A percentile compares a stretch with the other conserved stretches of the same genome.
Conservation (phyloP, 805 yeast genomes). For the Candida cerambycidarum region DNA sequence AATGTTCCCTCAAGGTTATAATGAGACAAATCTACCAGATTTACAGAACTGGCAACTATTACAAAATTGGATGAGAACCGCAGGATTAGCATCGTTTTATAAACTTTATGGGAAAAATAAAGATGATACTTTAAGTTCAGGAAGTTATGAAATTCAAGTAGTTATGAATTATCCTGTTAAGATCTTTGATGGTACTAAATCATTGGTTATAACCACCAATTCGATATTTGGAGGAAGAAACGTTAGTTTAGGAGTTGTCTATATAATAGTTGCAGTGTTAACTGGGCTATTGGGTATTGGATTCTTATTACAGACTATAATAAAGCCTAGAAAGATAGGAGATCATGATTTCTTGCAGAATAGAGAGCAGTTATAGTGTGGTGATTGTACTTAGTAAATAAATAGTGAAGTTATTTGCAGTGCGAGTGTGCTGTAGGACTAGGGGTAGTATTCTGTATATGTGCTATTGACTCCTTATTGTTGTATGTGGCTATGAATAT, state of each 20-base stretch:
- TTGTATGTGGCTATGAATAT: too few species aligned
- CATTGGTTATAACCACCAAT: constrained; percentile 76
- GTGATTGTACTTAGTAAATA: too few species aligned
- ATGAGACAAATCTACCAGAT: constrained; percentile 76
- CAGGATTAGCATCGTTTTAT: constrained; percentile 86
- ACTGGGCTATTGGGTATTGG: constrained; percentile 68
- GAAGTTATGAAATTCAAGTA: constrained; percentile 68
- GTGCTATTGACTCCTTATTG: too few species aligned
- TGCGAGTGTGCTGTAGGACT: not conserved
- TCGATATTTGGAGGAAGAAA: constrained; percentile 87
- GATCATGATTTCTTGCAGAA: constrained; percentile 62
- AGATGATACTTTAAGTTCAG: constrained; percentile 52
- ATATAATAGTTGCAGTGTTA: constrained; percentile 78
- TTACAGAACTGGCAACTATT: constrained; percentile 75
- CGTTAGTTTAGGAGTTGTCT: constrained; percentile 79
- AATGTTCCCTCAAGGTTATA: constrained; percentile 83
- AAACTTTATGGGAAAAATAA: constrained; percentile 79
- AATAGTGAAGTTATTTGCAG: too few species aligned
- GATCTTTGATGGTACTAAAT: constrained; percentile 85
- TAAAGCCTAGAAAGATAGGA: constrained; percentile 83
- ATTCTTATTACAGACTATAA: constrained; percentile 76
- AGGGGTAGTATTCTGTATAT: not conserved
- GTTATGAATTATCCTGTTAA: constrained; percentile 80
- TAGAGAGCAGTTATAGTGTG: constrained; percentile 27
- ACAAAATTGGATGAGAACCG: constrained; percentile 98